Base-by-base conservation (phyloP, 768 basidiomycete species). In the Amanita phalloides region DNA sequence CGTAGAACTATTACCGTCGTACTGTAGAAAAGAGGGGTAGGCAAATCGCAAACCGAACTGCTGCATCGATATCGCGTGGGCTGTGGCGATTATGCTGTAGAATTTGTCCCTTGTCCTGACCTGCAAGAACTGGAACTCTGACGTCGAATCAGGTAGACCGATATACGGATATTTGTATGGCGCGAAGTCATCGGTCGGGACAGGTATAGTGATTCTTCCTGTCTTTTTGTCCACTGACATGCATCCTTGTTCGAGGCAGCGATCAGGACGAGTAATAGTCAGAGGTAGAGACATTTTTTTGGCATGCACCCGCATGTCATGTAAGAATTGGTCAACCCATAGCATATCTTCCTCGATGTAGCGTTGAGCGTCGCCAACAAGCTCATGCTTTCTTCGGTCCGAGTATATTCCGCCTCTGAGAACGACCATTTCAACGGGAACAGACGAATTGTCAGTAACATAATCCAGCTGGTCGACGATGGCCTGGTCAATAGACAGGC, bases 321-420 rank as follows among this genome's bases (percentile, higher is more conserved):
- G 23, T 17, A 52, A 13, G 26, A 52, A 52, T 26, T 37, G 39
- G 43, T 52, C 43, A 14, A 45, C 21, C 51, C 51, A 52, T 26
- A n/a, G 43, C 44, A 35, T 32, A 33, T 52, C 51, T 10, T 52
- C 51, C 2, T 52, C 51, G 33, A 45, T 6, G 62, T 64, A 14
- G 48, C 44, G 53, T 66, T 64, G 30, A 68, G 54, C 26, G 46
- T 46, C 2, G 64, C 48, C 56, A 69, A 71, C 67, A 65, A 71
- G 55, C 10, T 52, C 51, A 43, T 37, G 43, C 43, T 38, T 52
- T 38, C 68, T 71, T 6, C 60, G 59, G 41, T 60, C 54, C 33
- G 38, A 51, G 10, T 70, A 61, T 14, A 57, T 57, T 4, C 54
- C 63, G 13, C 70, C 65, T 43, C 43, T 52, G 32, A 52, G 42